Evolutionary conservation across 176 grass and related monocot genomes (phyloP), one percentile per base, ranked within the genome.

Genomic region (Triticum urartu): DNA sequence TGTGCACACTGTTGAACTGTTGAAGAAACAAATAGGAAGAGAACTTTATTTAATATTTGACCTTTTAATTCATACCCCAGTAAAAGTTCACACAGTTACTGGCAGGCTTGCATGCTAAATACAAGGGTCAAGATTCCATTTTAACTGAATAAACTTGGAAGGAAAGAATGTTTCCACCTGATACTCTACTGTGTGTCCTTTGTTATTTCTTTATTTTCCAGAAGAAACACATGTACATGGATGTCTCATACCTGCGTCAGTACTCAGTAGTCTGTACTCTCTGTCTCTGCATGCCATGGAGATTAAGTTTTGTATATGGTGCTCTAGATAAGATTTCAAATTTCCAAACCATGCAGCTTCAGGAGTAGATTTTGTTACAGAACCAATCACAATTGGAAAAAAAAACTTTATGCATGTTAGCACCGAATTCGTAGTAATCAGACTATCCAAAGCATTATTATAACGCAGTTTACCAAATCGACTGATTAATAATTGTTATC

Each of bases 201-300:
- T 80, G 78, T 64, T 80, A 64, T 25, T 63, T 36, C 38, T 42
- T 43, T 28, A 18, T 80, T 64, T 80, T 64, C 36, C 36, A 18
- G 36, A 80, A 65, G 6, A 80, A 64, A 80, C 14, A 45, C 78
- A 42, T 64, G 58, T 79, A 26, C 77, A 79, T 63, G 77, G 58
- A 79, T 79, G n/a, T 61, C 36, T 40, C 12, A 79, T 79, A 24
- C 21, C 21, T 39, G 34, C n/a, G 12, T 48, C 45, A 48, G 45
- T 14, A 3, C 26, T 65, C 43, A 28, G 36, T 43, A 39, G 58
- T 63, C 7, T 15, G 34, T 79, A 42, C 58, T 58, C 68, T 61
- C 77, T 40, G 11, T 22, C 52, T 79, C n/a, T 28, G 59, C 56
- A 61, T 39, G 7, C 4, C 7, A 62, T 17, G n/a, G 13, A 28